Conservation (phyloP, 768 basidiomycete genomes). For the Russula ochroleuca region DNA sequence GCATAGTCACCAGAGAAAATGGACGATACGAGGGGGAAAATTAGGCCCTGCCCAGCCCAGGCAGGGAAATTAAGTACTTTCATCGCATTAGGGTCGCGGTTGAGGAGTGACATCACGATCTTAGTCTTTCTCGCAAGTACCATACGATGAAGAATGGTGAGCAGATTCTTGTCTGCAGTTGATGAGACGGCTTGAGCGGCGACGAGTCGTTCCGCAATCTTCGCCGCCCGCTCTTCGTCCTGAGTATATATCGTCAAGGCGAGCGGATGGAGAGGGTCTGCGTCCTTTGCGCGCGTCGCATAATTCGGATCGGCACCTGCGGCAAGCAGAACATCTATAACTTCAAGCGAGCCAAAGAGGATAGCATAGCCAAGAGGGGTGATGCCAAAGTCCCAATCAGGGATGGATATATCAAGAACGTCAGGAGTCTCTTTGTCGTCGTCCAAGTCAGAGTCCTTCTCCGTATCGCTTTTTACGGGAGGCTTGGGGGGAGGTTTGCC, state of each 20-base stretch:
- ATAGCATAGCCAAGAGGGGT: conserved; percentile 51
- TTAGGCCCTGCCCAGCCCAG: conserved; percentile 6
- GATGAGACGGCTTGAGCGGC: conserved; percentile 33
- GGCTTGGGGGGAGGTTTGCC: conserved; percentile 26
- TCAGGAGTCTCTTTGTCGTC: conserved; percentile 50
- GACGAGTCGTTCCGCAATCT: conserved; percentile 33
- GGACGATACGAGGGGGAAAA: conserved; percentile 33
- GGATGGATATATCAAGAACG: conserved; percentile 48
- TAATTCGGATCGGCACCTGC: conserved; percentile 46
- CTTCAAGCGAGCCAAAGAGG: conserved; percentile 42
- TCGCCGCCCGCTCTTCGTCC: conserved; percentile 28
- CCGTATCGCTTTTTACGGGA: conserved; percentile 31
- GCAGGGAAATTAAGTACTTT: conserved; percentile 32
- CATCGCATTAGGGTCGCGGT: conserved; percentile 34
- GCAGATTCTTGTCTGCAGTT: conserved; percentile 31
- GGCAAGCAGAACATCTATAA: conserved; percentile 45
- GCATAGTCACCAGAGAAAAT: conserved; percentile 30
- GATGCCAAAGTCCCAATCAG: conserved; percentile 58
- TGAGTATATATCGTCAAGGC: conserved; percentile 30
- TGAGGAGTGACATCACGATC: conserved; percentile 32
- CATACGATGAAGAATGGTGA: conserved; percentile 35
- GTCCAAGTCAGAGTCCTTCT: conserved; percentile 40
- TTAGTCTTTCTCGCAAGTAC: conserved; percentile 29
- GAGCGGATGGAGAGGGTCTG: conserved; percentile 31
- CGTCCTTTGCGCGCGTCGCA: conserved; percentile 34